These are phyloP conservation scores for Pistacia integerrima DNA, from an alignment of 345 rosid species.

Conservation along the genomic window DNA sequence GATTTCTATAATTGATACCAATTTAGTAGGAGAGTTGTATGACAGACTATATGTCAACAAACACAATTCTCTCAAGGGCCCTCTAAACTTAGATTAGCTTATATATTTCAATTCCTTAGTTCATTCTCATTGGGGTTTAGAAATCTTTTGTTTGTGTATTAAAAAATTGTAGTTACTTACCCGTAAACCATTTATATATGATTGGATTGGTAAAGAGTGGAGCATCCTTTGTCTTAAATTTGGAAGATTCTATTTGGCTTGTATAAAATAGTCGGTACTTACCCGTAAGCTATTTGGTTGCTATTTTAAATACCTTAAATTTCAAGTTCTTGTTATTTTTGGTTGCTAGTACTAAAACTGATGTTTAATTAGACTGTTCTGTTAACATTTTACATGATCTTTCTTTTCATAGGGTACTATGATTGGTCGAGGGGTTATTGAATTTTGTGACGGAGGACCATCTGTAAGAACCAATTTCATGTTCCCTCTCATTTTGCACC, in stretches of 20 bases:
- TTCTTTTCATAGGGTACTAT: slow-evolving; percentile 54
- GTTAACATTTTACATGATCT: neutral
- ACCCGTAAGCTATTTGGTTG: neutral
- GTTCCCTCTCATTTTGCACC: neutral
- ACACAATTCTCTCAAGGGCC: no score
- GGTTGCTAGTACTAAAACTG: neutral
- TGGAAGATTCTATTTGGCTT: neutral
- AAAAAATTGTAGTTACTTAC: neutral
- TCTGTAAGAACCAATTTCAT: slow-evolving; percentile 50
- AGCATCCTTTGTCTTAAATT: neutral
- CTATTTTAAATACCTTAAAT: neutral
- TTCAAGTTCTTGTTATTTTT: neutral
- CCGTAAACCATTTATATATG: neutral
- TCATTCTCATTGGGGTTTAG: neutral
- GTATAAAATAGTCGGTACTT: neutral
- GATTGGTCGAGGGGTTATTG: slow-evolving; percentile 76
- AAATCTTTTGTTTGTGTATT: neutral
- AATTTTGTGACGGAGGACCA: slow-evolving; percentile 87
- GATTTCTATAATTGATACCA: neutral
- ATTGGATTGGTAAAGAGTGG: neutral
- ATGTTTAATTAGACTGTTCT: neutral
- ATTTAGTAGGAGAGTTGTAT: neutral
- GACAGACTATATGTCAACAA: neutral
- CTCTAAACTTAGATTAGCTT: neutral
- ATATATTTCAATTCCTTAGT: neutral